phyloP scores from a whole-genome alignment of 495 filamentous ascomycete species.

The Aspergillus asperescens region DNA sequence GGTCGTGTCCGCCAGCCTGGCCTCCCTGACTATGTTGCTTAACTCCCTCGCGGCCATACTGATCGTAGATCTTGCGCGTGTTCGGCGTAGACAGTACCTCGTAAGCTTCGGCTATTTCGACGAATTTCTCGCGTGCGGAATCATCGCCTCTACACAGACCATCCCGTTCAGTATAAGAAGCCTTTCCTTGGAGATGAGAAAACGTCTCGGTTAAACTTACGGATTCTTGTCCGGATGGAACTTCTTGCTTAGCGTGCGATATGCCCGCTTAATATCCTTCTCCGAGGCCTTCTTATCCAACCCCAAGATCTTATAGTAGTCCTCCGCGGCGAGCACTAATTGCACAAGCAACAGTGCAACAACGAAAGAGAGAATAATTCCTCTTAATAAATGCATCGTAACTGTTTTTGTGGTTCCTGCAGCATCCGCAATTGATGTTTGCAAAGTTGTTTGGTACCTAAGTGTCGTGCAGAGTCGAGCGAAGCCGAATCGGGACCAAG shows the following conservation, averaged over 20 bases:
- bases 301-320: conserved; percentile 92
- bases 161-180: not conserved
- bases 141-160: conserved; percentile 65
- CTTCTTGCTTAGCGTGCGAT: conserved; percentile 88
- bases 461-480: not conserved
- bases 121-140: conserved; percentile 83
- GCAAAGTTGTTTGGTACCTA: not conserved
- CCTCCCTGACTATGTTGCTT: conserved; percentile 76
- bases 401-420: not conserved
- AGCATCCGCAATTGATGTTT: not conserved
- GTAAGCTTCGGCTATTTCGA: conserved; percentile 93
- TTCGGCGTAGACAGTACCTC: conserved; percentile 81
- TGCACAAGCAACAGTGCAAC: conserved; percentile 41
- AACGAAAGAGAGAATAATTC: conserved; percentile 15
- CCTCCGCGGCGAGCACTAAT: conserved; percentile 59
- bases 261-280: conserved; percentile 92
- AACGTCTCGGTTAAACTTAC: conserved; percentile 51
- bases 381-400: conserved; percentile 21
- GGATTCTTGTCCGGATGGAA: conserved; percentile 99
- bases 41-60: conserved; percentile 87
- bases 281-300: conserved; percentile 77
- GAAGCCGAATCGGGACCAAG: not conserved
- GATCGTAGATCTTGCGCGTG: conserved; percentile 87
- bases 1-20: conserved; percentile 64
- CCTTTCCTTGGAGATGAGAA: not conserved